Base-by-base conservation (phyloP, 1,284 basidiomycete species). In the Rhizoctonia solani region DNA sequence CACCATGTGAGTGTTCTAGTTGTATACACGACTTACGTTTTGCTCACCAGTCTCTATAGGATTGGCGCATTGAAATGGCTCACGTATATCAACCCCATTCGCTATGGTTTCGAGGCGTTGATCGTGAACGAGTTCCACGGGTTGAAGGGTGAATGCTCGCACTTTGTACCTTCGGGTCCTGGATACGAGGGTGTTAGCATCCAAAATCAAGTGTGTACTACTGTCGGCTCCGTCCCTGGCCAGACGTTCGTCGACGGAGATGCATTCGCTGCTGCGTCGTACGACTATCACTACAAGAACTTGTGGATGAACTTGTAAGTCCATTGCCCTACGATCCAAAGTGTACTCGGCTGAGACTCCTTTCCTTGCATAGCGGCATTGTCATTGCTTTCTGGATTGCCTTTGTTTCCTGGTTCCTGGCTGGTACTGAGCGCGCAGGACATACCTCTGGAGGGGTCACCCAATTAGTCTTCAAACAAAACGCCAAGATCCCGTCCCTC, bases 291-390 rank as follows among this genome's bases (percentile, higher is more conserved):
- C 19, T 82, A 83, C 68, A 75, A 74, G 25, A 78, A 93, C 73
- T 74, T 88, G 6, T 93, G 91, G 91, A 81, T 81, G 75, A 70
- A 69, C 44, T 66, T 68, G 86, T 87, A 71, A 68, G 84, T 80
- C 19, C 54, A 21, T 8, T 19, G 3, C n/a, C 23, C 30, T 5
- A n/a, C 46, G n/a, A 2, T n/a, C 5, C 29, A 1, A 4, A 13
- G 9, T 27, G 4, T 27, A 37, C 44, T 11, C 8, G 34, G 34
- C 32, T 53, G 8, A 68, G 32, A 6, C 9, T 37, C 29, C 19
- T n/a, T n/a, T n/a, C n/a, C n/a, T n/a, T 2, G 46, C 34, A 47
- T 74, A 80, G 83, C 69, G 86, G 85, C 41, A 82, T 87, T 61
- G 72, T 85, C 61, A 68, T 84, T 56, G 82, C 74, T 0, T 87